Conservation (phyloP, 2,329 filamentous ascomycete species). For the Golovinomyces cichoracearum region DNA sequence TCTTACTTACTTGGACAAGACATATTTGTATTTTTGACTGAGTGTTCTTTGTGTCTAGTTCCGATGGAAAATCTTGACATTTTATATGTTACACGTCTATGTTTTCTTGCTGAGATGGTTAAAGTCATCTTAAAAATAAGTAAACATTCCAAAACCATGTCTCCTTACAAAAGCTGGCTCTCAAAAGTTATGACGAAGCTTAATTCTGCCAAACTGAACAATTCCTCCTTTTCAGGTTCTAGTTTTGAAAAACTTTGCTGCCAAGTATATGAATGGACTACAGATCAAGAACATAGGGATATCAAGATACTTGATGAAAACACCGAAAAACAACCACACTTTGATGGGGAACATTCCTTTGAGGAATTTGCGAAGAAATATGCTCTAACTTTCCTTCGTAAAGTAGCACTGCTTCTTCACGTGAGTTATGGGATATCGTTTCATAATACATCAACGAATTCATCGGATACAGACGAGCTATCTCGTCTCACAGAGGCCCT, state of each 20-base stretch:
- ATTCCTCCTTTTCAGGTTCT: constrained; percentile 1
- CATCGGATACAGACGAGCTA: constrained; percentile 47
- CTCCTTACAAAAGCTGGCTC: constrained; percentile 21
- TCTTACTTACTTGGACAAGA: constrained; percentile 34
- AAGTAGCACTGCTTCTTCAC: constrained; percentile 58
- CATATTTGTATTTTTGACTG: constrained; percentile 55
- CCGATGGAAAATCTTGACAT: constrained; percentile 46
- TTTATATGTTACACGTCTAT: constrained; percentile 55
- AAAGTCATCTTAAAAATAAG: constrained; percentile 43
- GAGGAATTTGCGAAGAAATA: constrained; percentile 49
- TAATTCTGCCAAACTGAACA: constrained; percentile 1
- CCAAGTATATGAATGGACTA: constrained; percentile 4
- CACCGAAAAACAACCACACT: constrained; percentile 28
- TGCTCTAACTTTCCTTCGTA: constrained; percentile 70
- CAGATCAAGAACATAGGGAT: constrained; percentile 1
- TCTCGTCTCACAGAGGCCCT: constrained; percentile 55
- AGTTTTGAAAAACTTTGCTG: constrained; percentile 11
- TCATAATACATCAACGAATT: constrained; percentile 36
- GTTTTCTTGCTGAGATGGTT: constrained; percentile 73
- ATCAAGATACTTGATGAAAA: constrained; percentile 12
- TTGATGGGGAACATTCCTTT: constrained; percentile 27
- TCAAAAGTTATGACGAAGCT: not conserved
- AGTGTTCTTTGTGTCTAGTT: constrained; percentile 45
- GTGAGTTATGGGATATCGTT: constrained; percentile 77
- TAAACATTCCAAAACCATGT: constrained; percentile 23